Conservation (phyloP, 768 basidiomycete species). For the Calocera viscosa region DNA sequence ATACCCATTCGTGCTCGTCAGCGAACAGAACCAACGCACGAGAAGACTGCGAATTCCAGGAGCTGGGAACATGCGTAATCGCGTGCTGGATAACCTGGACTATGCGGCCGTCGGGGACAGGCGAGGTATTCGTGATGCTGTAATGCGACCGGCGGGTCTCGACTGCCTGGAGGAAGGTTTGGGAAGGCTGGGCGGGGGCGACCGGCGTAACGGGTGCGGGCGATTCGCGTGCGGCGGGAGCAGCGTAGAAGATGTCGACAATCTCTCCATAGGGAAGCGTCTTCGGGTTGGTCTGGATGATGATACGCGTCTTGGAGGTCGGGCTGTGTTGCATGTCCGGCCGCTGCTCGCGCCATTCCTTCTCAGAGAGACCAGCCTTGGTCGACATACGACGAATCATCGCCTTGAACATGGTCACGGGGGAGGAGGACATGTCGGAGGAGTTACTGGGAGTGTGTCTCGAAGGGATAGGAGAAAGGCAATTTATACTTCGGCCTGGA, state of each 20-base stretch:
- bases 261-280: slow-evolving; percentile 1
- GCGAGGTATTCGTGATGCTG: background rate
- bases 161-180: background rate
- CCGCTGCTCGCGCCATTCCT: background rate
- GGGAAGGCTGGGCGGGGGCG: background rate
- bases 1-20: background rate
- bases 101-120: background rate
- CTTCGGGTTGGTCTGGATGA: slow-evolving; percentile 3
- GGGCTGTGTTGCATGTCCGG: background rate
- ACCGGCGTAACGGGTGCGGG: background rate
- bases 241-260: slow-evolving; percentile 5
- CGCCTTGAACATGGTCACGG: background rate
- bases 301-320: background rate
- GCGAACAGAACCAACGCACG: background rate
- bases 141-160: background rate
- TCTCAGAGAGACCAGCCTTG: background rate
- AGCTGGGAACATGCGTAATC: background rate
- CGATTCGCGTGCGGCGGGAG: background rate
- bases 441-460: background rate
- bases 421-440: background rate
- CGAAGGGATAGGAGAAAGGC: background rate
- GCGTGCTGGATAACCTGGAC: slow-evolving; percentile 1
- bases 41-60: slow-evolving; percentile 2
- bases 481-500: background rate
- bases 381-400: slow-evolving; percentile 4